Percentiles rank a stretch among this genome's conserved stretches.
phyloP scores from a whole-genome alignment of 2,329 filamentous ascomycete genomes.

The Nothopassalora personata region DNA sequence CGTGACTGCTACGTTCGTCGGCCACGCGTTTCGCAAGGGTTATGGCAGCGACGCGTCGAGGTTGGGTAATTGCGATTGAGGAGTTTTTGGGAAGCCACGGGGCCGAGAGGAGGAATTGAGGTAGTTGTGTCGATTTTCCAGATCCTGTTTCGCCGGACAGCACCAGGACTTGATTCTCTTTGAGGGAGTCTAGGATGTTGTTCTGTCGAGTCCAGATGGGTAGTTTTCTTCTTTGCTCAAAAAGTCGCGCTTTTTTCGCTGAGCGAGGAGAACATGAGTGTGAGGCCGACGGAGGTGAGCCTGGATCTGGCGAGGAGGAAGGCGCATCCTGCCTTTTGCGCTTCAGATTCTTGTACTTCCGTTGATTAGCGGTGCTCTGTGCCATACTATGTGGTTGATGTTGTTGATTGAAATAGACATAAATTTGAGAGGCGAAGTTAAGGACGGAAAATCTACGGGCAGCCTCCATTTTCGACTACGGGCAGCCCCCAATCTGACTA shows the following conservation, averaged over 20 bases:
- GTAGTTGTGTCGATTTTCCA: slow-evolving; percentile 94
- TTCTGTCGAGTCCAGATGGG: slow-evolving; percentile 74
- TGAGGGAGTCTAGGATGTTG: slow-evolving; percentile 62
- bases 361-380: not conserved
- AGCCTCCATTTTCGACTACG: too few species aligned
- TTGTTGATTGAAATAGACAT: not conserved
- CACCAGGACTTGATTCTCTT: slow-evolving; percentile 64
- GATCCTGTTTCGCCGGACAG: slow-evolving; percentile 92
- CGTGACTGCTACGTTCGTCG: slow-evolving; percentile 66
- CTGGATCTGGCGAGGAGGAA: not conserved
- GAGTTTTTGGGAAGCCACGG: slow-evolving; percentile 76
- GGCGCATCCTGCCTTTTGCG: not conserved
- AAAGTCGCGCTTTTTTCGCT: slow-evolving; percentile 24
- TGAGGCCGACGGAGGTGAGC: not conserved
- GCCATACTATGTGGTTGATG: not conserved
- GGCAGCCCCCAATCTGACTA: too few species aligned
- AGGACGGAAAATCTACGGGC: too few species aligned
- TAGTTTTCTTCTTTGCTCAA: slow-evolving; percentile 55
- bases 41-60: slow-evolving; percentile 86
- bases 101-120: slow-evolving; percentile 78
- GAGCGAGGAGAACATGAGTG: not conserved
- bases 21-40: slow-evolving; percentile 84
- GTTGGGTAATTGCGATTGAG: slow-evolving; percentile 83
- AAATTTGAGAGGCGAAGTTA: not conserved
- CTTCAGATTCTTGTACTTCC: slow-evolving; percentile 1